Percentiles rank a stretch among this genome's conserved stretches.
These are phyloP conservation scores for Luffa aegyptiaca DNA, from an alignment of 306 rosid genomes.

Conservation along the genomic window DNA sequence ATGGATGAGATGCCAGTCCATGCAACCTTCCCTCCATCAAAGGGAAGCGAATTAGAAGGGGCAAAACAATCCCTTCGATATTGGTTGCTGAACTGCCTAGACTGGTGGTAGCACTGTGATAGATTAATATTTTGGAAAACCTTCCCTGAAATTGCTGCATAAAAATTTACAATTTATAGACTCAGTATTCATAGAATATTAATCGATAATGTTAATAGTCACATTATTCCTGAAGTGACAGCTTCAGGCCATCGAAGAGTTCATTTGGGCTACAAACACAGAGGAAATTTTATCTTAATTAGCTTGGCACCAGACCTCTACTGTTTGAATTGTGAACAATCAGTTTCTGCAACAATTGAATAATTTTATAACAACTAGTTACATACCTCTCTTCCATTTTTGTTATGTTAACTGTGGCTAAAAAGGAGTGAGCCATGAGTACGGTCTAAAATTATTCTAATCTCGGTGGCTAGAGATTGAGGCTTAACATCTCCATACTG, in stretches of 20 bases:
- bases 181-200: conserved; percentile 21
- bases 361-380: not conserved
- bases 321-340: not conserved
- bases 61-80: conserved; percentile 49
- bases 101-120: conserved; percentile 65
- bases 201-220: conserved; percentile 12
- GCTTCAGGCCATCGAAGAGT: not conserved
- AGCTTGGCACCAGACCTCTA: not conserved
- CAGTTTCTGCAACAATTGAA: not conserved
- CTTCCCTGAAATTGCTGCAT: conserved; percentile 91
- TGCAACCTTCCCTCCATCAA: conserved; percentile 72
- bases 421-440: not conserved
- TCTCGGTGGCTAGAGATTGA: not conserved
- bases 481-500: not conserved
- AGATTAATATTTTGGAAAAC: conserved; percentile 72
- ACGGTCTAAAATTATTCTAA: not conserved
- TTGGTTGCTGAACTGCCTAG: conserved; percentile 41
- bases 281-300: not conserved
- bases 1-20: conserved; percentile 66
- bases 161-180: conserved; percentile 54
- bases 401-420: not conserved
- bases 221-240: not conserved
- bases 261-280: not conserved
- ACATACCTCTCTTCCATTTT: not conserved
- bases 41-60: conserved; percentile 71